Base-by-base conservation (phyloP, 1,284 basidiomycete genomes). In the Puccinia novopanici region DNA sequence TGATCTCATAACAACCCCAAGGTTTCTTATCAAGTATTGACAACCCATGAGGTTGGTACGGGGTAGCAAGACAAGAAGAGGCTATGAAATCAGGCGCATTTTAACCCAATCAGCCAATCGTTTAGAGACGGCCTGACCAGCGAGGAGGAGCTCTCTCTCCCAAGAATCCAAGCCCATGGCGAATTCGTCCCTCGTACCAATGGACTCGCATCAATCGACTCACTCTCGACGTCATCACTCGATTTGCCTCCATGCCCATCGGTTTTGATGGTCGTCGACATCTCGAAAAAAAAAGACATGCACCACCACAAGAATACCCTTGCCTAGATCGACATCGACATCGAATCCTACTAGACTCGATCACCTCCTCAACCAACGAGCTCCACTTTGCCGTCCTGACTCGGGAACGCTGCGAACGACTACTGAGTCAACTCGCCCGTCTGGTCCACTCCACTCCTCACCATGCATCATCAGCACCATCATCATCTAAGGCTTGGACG, bases 101-200 rank as follows among this genome's bases (percentile, higher is more conserved):
- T 55, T 59, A 37, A 48, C 52, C 77, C 77, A 79, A 3, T 37
- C 55, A n/a, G 42, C 52, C 37, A 52, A 50, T 17, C 34, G 59
- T 27, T 79, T 79, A 17, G 77, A n/a, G 0, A 40, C 48, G 22
- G 45, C 34, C 63, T 79, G 77, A 22, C 77, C 77, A 1, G 55
- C 67, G 15, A 37, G 17, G 22, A 79, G 37, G 34, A 84, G 71
- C 75, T 85, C 83, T 57, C 83, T 84, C 81, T 85, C 84, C 84
- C 84, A 85, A 34, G 81, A 80, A 67, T 85, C 84, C 50, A 85
- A 67, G 0, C 82, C 83, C 50, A 83, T 82, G 10, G 83, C 81
- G 73, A 85, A 84, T 71, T 84, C 83, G 61, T 83, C n/a, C n/a
- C n/a, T n/a, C 50, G 5, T 22, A 74, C 24, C n/a, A 75, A 48